Conservation (phyloP, 2,329 filamentous ascomycete species). For the Fusarium sp. region DNA sequence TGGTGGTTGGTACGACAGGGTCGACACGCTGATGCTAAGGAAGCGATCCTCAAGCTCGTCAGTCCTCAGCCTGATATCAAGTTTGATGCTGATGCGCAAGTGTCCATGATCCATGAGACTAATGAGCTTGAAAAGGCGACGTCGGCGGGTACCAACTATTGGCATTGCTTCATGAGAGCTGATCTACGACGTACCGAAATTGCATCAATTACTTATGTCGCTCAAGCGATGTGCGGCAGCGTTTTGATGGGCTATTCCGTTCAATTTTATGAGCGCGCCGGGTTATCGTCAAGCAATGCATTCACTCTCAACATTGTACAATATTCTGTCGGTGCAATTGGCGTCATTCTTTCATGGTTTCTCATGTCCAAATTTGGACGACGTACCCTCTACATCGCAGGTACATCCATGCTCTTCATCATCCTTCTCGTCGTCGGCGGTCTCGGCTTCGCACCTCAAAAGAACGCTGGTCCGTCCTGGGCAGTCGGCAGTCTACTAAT, state of each 20-base stretch:
- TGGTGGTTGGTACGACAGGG: constrained; percentile 59
- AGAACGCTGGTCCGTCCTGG: constrained; percentile 55
- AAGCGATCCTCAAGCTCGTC: constrained; percentile 43
- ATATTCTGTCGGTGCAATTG: constrained; percentile 58
- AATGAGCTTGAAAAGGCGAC: constrained; percentile 58
- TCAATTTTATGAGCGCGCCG: constrained; percentile 58
- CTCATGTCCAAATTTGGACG: constrained; percentile 57
- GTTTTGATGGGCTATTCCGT: constrained; percentile 69
- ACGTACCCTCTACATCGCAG: constrained; percentile 57
- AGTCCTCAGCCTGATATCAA: constrained; percentile 29
- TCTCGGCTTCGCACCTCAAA: constrained; percentile 63
- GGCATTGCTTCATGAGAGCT: constrained; percentile 60
- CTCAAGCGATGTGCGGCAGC: constrained; percentile 55
- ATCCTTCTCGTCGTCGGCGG: constrained; percentile 59
- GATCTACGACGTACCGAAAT: constrained; percentile 61
- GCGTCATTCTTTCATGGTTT: constrained; percentile 60
- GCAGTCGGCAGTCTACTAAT: constrained; percentile 59
- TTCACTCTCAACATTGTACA: constrained; percentile 56
- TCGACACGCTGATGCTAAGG: constrained; percentile 32
- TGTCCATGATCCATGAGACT: constrained; percentile 48
- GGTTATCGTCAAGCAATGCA: constrained; percentile 50
- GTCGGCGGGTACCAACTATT: constrained; percentile 57
- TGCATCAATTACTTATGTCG: constrained; percentile 57
- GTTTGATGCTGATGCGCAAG: constrained; percentile 41
- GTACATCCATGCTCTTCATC: constrained; percentile 60